A percentile compares a stretch with the other conserved stretches of the same genome.
Evolutionary conservation across 2,329 filamentous ascomycete genomes (phyloP).

Genomic region (Aspergillus clavatus): DNA sequence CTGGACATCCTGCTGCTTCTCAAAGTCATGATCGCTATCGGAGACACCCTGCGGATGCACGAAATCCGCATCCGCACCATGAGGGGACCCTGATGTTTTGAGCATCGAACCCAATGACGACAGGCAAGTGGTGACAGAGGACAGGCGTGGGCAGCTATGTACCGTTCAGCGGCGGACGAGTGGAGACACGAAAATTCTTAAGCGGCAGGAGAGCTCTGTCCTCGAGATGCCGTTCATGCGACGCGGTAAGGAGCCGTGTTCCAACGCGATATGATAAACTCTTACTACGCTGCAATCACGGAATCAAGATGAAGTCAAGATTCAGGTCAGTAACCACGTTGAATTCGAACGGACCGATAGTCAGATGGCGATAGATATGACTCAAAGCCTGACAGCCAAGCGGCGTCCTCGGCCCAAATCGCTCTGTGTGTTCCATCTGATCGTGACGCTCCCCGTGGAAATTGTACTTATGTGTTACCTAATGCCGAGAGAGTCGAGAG

Average conservation of each 20-base stretch:
- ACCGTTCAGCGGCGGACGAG: background rate
- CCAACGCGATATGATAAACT: too few species aligned
- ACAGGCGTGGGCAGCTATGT: too few species aligned
- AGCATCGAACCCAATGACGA: background rate
- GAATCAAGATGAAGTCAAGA: background rate
- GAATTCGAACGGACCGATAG: background rate
- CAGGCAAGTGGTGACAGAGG: too few species aligned
- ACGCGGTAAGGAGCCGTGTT: too few species aligned
- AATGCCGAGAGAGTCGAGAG: background rate
- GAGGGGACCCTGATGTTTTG: background rate
- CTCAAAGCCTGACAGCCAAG: too few species aligned
- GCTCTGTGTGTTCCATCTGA: background rate
- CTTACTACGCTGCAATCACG: background rate
- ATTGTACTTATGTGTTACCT: background rate
- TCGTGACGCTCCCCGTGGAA: background rate
- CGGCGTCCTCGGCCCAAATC: background rate
- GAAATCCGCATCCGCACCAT: background rate
- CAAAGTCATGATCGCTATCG: background rate
- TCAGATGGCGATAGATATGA: background rate
- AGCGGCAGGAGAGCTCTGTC: too few species aligned
- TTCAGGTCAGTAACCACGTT: too few species aligned
- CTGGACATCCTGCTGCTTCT: slow-evolving; percentile 3
- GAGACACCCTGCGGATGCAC: background rate
- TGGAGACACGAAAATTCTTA: too few species aligned
- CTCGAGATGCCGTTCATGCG: too few species aligned